Conservation (phyloP, 1,284 basidiomycete species). For the Sanguinoderma infundibulare region DNA sequence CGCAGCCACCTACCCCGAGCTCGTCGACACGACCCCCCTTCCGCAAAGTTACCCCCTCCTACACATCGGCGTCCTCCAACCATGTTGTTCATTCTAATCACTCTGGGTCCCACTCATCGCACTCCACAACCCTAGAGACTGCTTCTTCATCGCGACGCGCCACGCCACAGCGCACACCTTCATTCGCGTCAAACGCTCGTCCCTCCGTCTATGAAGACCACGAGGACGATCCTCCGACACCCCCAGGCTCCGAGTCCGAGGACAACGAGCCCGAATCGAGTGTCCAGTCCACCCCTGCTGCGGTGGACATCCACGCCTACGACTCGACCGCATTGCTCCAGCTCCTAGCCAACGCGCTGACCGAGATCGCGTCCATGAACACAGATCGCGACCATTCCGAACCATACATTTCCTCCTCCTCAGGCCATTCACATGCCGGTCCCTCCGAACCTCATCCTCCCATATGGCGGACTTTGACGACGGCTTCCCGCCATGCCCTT, state of each 20-base stretch:
- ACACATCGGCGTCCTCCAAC: constrained; percentile 27
- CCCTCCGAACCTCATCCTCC: constrained; percentile 41
- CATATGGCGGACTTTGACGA: constrained; percentile 70
- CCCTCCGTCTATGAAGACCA: constrained; percentile 23
- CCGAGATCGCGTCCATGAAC: constrained; percentile 80
- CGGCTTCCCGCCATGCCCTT: constrained; percentile 81
- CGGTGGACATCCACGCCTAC: constrained; percentile 66
- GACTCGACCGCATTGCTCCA: constrained; percentile 77
- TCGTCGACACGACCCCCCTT: constrained; percentile 26
- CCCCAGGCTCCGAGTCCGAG: constrained; percentile 30
- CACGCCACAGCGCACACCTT: constrained; percentile 27
- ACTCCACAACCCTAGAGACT: constrained; percentile 18
- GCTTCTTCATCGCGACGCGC: constrained; percentile 23
- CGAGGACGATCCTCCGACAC: constrained; percentile 29
- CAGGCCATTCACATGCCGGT: constrained; percentile 30
- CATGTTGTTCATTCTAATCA: constrained; percentile 23
- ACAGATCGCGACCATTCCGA: constrained; percentile 77
- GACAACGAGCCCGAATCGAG: constrained; percentile 28
- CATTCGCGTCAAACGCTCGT: constrained; percentile 21
- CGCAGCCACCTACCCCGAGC: constrained; percentile 32
- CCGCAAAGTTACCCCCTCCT: constrained; percentile 30
- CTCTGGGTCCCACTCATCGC: constrained; percentile 20
- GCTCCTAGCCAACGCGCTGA: constrained; percentile 88
- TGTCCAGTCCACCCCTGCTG: constrained; percentile 14
- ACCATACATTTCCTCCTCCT: constrained; percentile 25